phyloP scores from a whole-genome alignment of 164 flowering plant species.

The Vitis riparia region DNA sequence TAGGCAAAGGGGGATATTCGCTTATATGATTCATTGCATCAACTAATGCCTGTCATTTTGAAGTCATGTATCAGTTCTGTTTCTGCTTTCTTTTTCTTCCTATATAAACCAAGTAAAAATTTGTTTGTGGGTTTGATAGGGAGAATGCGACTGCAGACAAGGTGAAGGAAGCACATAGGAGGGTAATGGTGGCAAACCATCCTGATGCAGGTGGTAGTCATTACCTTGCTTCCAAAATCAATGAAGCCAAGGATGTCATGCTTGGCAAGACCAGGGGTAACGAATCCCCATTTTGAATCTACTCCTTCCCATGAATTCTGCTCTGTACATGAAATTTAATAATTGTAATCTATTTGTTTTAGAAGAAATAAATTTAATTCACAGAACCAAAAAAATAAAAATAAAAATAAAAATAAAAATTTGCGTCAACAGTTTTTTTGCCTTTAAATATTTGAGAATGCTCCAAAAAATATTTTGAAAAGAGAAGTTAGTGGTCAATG shows the following conservation, averaged over 20 bases:
- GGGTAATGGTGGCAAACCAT: constrained; percentile 42
- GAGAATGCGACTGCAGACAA: constrained; percentile 34
- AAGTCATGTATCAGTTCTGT: too few species aligned
- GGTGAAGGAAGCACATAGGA: constrained; percentile 41
- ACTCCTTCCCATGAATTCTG: too few species aligned
- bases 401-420: background rate
- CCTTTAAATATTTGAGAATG: too few species aligned
- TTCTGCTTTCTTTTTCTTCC: background rate
- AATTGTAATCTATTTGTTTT: too few species aligned
- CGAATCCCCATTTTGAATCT: constrained; percentile 32
- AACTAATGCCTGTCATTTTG: too few species aligned
- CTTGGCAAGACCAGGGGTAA: constrained; percentile 29
- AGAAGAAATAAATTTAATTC: background rate
- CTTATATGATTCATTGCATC: background rate
- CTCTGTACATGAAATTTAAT: too few species aligned
- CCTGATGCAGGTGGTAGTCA: constrained; percentile 47
- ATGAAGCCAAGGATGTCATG: constrained; percentile 42
- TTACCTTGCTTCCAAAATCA: constrained; percentile 40
- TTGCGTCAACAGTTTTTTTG: too few species aligned
- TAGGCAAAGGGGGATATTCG: too few species aligned
- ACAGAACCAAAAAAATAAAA: background rate
- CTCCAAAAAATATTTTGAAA: too few species aligned
- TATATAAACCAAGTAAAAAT: background rate
- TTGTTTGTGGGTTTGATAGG: constrained; percentile 15
- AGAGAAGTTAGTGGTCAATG: too few species aligned